phyloP scores from a whole-genome alignment of 208 protist species.

The Leishmania gerbilli region DNA sequence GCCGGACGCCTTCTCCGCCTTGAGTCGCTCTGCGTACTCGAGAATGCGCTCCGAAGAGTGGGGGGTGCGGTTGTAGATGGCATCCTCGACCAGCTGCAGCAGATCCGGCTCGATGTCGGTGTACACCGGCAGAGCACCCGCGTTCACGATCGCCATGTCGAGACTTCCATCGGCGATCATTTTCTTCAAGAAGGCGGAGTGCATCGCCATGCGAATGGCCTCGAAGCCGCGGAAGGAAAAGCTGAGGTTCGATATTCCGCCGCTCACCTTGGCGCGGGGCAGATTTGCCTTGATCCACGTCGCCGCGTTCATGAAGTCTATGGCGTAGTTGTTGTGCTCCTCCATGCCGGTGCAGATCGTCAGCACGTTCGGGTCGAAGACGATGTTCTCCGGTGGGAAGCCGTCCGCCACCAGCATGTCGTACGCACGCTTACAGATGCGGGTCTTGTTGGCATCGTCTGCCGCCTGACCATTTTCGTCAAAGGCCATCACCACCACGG shows the following conservation, averaged over 20 bases:
- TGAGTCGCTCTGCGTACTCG: constrained; percentile 79
- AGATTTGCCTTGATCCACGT: constrained; percentile 84
- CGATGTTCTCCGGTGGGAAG: constrained; percentile 94
- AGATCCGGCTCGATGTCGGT: constrained; percentile 92
- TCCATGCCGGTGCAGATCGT: constrained; percentile 97
- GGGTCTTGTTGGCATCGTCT: constrained; percentile 78
- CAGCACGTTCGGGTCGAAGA: constrained; percentile 98
- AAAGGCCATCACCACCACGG: constrained; percentile 95
- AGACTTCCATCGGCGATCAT: constrained; percentile 85
- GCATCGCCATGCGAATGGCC: constrained; percentile 88
- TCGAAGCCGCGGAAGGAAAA: constrained; percentile 96
- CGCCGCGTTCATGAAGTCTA: constrained; percentile 95
- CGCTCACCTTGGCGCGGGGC: constrained; percentile 86
- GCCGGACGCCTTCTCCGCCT: constrained; percentile 36
- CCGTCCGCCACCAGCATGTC: constrained; percentile 80
- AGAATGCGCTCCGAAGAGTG: constrained; percentile 92
- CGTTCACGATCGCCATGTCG: constrained; percentile 98
- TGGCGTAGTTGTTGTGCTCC: constrained; percentile 97
- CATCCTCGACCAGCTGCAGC: constrained; percentile 87
- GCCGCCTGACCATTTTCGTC: constrained; percentile 97
- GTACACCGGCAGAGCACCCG: constrained; percentile 94
- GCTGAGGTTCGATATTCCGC: constrained; percentile 97
- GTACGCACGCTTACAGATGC: constrained; percentile 96
- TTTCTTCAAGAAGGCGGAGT: constrained; percentile 94
- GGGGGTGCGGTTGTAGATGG: constrained; percentile 89